Conservation (phyloP, 208 protist species). For the Leishmania tropica region DNA sequence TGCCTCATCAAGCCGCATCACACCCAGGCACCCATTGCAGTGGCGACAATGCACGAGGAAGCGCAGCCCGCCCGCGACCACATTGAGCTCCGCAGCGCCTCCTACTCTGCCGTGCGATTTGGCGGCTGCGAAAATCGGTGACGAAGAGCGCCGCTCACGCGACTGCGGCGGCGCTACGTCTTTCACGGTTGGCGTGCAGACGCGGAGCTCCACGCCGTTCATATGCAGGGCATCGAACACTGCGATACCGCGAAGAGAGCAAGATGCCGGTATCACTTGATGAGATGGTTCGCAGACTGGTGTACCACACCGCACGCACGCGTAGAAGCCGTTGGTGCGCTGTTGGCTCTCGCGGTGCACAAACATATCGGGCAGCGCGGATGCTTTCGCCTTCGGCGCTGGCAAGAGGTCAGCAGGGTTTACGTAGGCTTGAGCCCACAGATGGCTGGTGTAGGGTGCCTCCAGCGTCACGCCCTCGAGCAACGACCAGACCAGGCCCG, state of each 20-base stretch:
- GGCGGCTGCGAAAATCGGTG: background rate
- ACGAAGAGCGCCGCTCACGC: conserved; percentile 1
- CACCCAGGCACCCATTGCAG: conserved; percentile 73
- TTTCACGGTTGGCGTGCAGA: conserved; percentile 29
- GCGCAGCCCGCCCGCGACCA: background rate
- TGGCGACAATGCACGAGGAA: conserved; percentile 61
- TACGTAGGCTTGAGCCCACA: conserved; percentile 65
- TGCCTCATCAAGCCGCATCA: conserved; percentile 27
- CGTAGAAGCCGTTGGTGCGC: conserved; percentile 66
- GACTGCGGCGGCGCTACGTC: background rate
- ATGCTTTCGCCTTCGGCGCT: background rate
- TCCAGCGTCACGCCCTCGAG: conserved; percentile 64
- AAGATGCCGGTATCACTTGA: conserved; percentile 45
- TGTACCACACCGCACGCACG: conserved; percentile 68
- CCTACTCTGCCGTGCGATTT: background rate
- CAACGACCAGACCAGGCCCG: conserved; percentile 32
- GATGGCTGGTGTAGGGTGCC: conserved; percentile 60
- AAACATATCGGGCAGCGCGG: background rate
- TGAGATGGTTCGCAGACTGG: conserved; percentile 57
- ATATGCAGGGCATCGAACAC: conserved; percentile 52
- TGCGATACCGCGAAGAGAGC: conserved; percentile 49
- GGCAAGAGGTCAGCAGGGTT: conserved; percentile 23
- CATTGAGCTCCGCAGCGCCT: background rate
- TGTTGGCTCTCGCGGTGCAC: conserved; percentile 39
- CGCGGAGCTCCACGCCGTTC: conserved; percentile 39